phyloP scores from a whole-genome alignment of 129 eudicot genomes.

The Centrapalus pauciflorus region DNA sequence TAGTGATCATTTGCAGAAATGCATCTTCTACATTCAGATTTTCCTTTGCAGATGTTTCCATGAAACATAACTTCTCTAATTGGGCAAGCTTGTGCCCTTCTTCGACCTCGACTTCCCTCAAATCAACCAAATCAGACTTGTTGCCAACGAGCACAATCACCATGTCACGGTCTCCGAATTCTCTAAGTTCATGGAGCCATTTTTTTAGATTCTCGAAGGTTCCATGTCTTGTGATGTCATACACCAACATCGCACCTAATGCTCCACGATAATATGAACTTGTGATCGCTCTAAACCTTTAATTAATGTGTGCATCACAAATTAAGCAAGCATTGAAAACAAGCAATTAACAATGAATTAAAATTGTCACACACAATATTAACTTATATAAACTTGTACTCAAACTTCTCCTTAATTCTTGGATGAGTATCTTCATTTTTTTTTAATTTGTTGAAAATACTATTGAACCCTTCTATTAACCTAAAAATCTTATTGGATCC shows the following conservation, averaged over 20 bases:
- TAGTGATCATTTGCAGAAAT: constrained; percentile 66
- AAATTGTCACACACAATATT: too few species aligned
- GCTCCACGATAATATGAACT: constrained; percentile 89
- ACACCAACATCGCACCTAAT: constrained; percentile 64
- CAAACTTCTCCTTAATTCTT: too few species aligned
- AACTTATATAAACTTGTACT: too few species aligned
- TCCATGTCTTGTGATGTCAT: constrained; percentile 61
- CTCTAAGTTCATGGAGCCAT: constrained; percentile 60
- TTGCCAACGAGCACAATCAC: constrained; percentile 75
- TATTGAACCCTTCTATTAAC: too few species aligned
- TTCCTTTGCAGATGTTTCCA: constrained; percentile 82
- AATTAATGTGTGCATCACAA: not conserved
- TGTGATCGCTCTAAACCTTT: constrained; percentile 75
- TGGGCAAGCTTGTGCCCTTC: constrained; percentile 69
- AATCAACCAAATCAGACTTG: constrained; percentile 53
- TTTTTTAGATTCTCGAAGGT: constrained; percentile 61
- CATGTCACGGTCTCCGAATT: constrained; percentile 58
- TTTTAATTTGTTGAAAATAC: too few species aligned
- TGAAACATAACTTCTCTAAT: constrained; percentile 52
- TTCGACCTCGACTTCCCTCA: constrained; percentile 56
- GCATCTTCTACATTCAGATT: constrained; percentile 75
- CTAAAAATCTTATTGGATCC: too few species aligned
- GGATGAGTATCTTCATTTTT: too few species aligned
- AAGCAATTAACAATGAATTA: too few species aligned
- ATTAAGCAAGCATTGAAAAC: not conserved